Percentiles rank a stretch among this genome's conserved stretches.
Evolutionary conservation across 345 rosid species (phyloP).

Genomic region (Linum tenue): DNA sequence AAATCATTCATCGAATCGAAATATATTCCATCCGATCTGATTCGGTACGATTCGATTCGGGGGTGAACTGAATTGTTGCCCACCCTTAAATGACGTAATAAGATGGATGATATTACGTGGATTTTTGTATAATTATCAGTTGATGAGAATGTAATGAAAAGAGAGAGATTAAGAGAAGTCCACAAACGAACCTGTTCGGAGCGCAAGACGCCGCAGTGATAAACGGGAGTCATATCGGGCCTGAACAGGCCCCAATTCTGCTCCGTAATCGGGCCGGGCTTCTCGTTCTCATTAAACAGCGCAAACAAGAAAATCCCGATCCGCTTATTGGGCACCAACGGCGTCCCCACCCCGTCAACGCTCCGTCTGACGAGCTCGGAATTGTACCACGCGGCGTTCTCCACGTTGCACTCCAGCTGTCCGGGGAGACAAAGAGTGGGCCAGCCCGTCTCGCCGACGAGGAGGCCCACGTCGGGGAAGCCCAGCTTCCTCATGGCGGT

Average conservation of each 20-base stretch:
- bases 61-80: too few relatives aligned
- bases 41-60: too few relatives aligned
- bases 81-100: too few relatives aligned
- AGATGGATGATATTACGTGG: too few relatives aligned
- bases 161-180: too few relatives aligned
- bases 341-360: slow-evolving; percentile 10
- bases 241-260: slow-evolving; percentile 19
- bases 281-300: slow-evolving; percentile 17
- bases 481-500: slow-evolving; percentile 19
- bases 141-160: too few relatives aligned
- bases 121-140: too few relatives aligned
- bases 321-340: slow-evolving; percentile 19
- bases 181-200: slow-evolving; percentile 4
- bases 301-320: slow-evolving; percentile 18
- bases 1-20: too few relatives aligned
- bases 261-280: slow-evolving; percentile 18
- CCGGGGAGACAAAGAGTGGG: slow-evolving; percentile 15
- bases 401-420: slow-evolving; percentile 12
- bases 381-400: slow-evolving; percentile 15
- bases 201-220: slow-evolving; percentile 14
- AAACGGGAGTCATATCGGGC: slow-evolving; percentile 19
- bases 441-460: slow-evolving; percentile 26
- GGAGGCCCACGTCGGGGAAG: slow-evolving; percentile 15
- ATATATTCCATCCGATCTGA: too few relatives aligned
- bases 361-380: slow-evolving; percentile 9